Evolutionary conservation across 2,329 filamentous ascomycete species (phyloP).

Genomic region (Penicillium vulpinum): DNA sequence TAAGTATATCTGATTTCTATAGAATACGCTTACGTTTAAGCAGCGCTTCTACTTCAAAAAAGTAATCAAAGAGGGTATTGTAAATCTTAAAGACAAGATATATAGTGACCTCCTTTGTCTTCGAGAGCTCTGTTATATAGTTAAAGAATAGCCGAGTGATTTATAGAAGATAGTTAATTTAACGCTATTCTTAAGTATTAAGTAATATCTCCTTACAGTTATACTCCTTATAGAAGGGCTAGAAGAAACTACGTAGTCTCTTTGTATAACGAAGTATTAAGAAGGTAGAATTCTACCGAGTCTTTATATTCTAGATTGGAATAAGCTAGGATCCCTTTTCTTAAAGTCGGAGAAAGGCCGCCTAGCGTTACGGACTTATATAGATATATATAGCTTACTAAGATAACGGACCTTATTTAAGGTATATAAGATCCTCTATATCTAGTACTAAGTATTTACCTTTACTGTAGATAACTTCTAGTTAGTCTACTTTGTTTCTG

Average conservation of each 20-base stretch:
- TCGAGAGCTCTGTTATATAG: too few species aligned
- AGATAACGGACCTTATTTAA: not conserved
- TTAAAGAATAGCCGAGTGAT: too few species aligned
- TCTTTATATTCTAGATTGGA: not conserved
- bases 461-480: not conserved
- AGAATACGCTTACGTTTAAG: not conserved
- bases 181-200: too few species aligned
- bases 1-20: not conserved
- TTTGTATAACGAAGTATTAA: not conserved
- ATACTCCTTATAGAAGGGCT: too few species aligned
- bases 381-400: not conserved
- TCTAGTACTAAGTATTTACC: not conserved
- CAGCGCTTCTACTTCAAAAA: too few species aligned
- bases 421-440: not conserved
- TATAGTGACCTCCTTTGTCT: too few species aligned
- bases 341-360: not conserved
- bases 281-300: not conserved
- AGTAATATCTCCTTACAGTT: too few species aligned
- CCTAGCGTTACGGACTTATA: not conserved
- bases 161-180: too few species aligned
- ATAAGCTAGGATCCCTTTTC: not conserved
- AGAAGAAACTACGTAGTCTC: too few species aligned
- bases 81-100: too few species aligned
- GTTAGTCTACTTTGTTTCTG: not conserved
- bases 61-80: too few species aligned